Evolutionary conservation across 371 early-diverging fungal genomes (phyloP), one percentile per base, ranked within the genome.

Genomic region (Rhizopus arrhizus): DNA sequence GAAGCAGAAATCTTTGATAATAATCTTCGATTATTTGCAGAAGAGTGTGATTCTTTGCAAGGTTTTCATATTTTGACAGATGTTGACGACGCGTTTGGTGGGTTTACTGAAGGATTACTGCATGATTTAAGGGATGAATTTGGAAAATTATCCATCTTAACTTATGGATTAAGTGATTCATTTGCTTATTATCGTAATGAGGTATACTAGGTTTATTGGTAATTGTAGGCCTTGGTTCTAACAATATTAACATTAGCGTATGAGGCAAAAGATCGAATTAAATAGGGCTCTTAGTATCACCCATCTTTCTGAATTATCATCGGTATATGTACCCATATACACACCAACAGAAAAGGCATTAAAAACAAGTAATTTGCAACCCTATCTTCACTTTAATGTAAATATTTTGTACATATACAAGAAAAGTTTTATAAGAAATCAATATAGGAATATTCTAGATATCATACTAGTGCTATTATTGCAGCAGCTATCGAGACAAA

Each of bases 31-130:
- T 75, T 76, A 43, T 90, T 92, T 69, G 83, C 85, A 1, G 96
- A 96, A 69, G 94, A 91, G 60, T 91, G 93, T 62, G 96, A 96
- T 66, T 75, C 78, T 13, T 68, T 93, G 35, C 95, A 91, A 78
- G 94, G 94, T 0, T 92, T 95, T 59, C 92, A 94, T 73, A 66
- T 93, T 0, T 31, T 94, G 38, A 82, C 89, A 0, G 89, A 90
- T 62, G 80, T 89, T 0, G 70, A 78, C 45, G 86, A 90, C 62
- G 96, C 89, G 6, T 94, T 92, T 75, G 82, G 87, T 41, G 96
- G 95, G 0, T 86, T 89, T 61, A 72, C 87, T 0, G 73, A 85
- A 33, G 78, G 80, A 31, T 74, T 88, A 35, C 40, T 94, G 11
- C 79, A 87, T n/a, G 71, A 81, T 38, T 62, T 93, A 22, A 77